Base-by-base conservation (phyloP, 495 filamentous ascomycete genomes). In the Aspergillus homomorphus region DNA sequence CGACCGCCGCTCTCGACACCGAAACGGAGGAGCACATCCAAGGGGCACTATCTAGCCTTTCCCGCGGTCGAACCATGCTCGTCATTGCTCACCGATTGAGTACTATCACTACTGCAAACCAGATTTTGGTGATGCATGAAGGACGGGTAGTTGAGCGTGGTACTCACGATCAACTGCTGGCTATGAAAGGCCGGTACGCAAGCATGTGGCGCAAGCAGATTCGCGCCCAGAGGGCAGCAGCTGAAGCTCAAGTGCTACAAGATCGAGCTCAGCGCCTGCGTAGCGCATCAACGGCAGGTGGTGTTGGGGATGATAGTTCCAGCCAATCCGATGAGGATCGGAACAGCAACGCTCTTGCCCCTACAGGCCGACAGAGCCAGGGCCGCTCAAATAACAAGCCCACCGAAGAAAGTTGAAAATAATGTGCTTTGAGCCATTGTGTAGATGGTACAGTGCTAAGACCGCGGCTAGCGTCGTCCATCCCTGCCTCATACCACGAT, bases 131-230 rank as follows among this genome's bases (percentile, higher is more conserved):
- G n/a, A 75, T 98, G 10, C 86, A 92, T 63, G 84, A 88, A 61
- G 94, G 94, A 28, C 82, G 82, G 57, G 90, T 98, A 19, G 83
- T 80, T 3, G 94, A 98, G 76, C 81, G 82, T 19, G 94, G 94
- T 26, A 96, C 89, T 4, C 94, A 98, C 67, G 80, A 91, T 44
- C 85, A 96, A 61, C 80, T 98, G 2, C 78, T 98, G 2, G 86
- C 82, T 4, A 70, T 82, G 60, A 88, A 88, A 28, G 92, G 91
- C 23, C 81, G 87, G 38, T 98, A 98, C 65, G 84, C 88, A 19
- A 87, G 83, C 57, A 97, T 98, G 94, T 98, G 94, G 94, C 84
- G 85, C 67, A 96, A 96, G 71, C 94, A 98, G 68, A 91, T 93
- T 61, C 84, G 87, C 12, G 94, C 92, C 12, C 91, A 96, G 72